phyloP scores from a whole-genome alignment of 768 basidiomycete species.

The Cystofilobasidium capitatum region DNA sequence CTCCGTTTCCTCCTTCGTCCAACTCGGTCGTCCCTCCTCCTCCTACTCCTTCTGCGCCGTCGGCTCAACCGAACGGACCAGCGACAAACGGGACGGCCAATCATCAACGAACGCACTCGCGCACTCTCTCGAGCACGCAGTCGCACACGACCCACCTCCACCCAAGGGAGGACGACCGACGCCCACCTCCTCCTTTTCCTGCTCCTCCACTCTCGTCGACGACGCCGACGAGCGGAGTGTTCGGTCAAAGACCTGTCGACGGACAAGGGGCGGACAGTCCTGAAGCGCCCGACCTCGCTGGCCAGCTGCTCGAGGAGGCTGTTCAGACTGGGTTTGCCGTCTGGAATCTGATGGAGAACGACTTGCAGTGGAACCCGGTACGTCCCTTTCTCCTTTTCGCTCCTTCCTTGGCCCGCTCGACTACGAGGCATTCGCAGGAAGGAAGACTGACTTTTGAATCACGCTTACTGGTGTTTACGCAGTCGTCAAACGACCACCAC shows the following conservation, averaged over 20 bases:
- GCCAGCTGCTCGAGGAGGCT: slow-evolving; percentile 67
- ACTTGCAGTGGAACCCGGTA: slow-evolving; percentile 40
- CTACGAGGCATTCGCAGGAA: too few species aligned
- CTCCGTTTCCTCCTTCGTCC: slow-evolving; percentile 30
- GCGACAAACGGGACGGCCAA: slow-evolving; percentile 28
- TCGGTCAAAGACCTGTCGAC: background rate
- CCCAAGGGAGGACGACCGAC: too few species aligned
- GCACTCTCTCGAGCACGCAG: background rate
- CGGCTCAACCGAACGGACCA: slow-evolving; percentile 23
- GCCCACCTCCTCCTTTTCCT: slow-evolving; percentile 34
- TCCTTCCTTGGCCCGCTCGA: background rate
- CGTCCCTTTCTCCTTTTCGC: background rate
- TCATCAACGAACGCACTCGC: slow-evolving; percentile 3
- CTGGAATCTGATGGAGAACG: slow-evolving; percentile 70
- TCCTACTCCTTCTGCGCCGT: slow-evolving; percentile 34
- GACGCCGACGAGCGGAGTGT: background rate
- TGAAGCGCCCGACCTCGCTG: slow-evolving; percentile 64
- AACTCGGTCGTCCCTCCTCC: slow-evolving; percentile 30
- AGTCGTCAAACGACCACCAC: background rate
- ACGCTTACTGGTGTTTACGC: background rate
- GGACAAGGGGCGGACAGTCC: slow-evolving; percentile 4
- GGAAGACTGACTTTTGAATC: too few species aligned
- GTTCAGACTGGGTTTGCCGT: slow-evolving; percentile 69
- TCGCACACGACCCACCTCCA: background rate
- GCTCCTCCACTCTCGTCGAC: slow-evolving; percentile 31